Evolutionary conservation across 345 rosid genomes (phyloP).

Genomic region (Balakata baccata): DNA sequence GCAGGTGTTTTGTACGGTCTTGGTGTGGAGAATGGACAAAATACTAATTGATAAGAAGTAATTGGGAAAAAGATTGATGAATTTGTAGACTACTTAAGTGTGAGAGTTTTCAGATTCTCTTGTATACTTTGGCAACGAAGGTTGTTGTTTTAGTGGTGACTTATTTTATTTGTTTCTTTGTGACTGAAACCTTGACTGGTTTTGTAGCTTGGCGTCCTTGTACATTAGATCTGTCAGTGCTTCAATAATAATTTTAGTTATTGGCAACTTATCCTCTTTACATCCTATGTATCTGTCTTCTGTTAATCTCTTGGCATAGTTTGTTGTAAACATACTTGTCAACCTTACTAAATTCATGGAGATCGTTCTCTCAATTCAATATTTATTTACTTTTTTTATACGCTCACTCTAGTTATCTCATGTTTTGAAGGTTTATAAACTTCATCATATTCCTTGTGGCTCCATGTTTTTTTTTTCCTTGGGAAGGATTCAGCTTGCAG

Average conservation of each 20-base stretch:
- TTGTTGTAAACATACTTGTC: neutral
- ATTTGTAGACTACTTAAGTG: constrained; percentile 67
- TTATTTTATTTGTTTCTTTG: constrained; percentile 32
- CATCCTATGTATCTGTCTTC: neutral
- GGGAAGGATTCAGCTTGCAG: neutral
- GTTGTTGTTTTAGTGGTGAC: constrained; percentile 62
- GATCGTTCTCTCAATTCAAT: neutral
- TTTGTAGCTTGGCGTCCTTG: constrained; percentile 58
- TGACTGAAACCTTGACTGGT: constrained; percentile 53
- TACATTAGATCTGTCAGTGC: constrained; percentile 66
- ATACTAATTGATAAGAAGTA: constrained; percentile 47
- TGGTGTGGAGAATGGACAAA: constrained; percentile 74
- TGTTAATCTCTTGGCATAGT: neutral
- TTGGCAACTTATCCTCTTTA: constrained; percentile 1
- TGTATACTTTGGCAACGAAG: constrained; percentile 60
- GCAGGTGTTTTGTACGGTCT: constrained; percentile 86
- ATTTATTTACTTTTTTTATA: neutral
- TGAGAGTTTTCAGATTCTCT: constrained; percentile 41
- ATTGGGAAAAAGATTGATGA: constrained; percentile 32
- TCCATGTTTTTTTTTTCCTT: neutral
- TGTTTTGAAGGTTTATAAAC: neutral
- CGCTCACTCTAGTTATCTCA: neutral
- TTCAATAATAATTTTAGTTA: constrained; percentile 47
- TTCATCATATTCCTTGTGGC: neutral
- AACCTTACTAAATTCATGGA: neutral